Evolutionary conservation across 1,139 yeast genomes (phyloP), one percentile per base, ranked within the genome.

Genomic region (Meyerozyma elateridarum): DNA sequence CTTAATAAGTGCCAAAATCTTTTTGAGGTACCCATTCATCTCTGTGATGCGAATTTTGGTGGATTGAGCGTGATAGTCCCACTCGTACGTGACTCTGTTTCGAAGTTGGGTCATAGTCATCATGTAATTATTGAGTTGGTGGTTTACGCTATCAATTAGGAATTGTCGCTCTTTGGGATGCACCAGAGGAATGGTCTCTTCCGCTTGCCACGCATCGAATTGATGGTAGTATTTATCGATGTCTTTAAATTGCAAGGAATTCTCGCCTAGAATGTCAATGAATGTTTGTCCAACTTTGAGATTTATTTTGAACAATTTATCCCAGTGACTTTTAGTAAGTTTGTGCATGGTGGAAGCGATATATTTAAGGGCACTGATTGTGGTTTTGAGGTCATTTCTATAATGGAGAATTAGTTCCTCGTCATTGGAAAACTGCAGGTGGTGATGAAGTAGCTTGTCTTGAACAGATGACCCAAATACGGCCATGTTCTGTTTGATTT

Each of bases 341-440:
- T 59, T 51, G 31, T 54, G 53, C 24, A 61, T 53, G 39, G 70
- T 73, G n/a, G 47, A 33, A 9, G 49, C 45, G 13, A 72, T 40
- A 37, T 59, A 73, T 32, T 62, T 62, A 32, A 74, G 48, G 2
- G 76, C 79, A 25, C 62, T 61, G 17, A 64, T 45, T 1, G 73
- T 54, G 8, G 57, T 51, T 33, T 60, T 55, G 19, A 73, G 44
- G 39, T 73, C 77, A 34, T 64, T 62, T 33, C 66, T 61, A 57
- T 71, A 72, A 22, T 60, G 61, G 9, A 48, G 45, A 6, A 71
- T 56, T 21, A 64, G 44, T 29, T 64, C 68, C 43, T 73, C 76
- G 36, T 70, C 79, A 30, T 47, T 44, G 40, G 52, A 59, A 34
- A 44, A 56, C 8, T 48, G 51, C 25, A 50, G 42, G 22, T 47